Evolutionary conservation across 108 stramenopile genomes (phyloP).

Genomic region (Conticribra guillardii): DNA sequence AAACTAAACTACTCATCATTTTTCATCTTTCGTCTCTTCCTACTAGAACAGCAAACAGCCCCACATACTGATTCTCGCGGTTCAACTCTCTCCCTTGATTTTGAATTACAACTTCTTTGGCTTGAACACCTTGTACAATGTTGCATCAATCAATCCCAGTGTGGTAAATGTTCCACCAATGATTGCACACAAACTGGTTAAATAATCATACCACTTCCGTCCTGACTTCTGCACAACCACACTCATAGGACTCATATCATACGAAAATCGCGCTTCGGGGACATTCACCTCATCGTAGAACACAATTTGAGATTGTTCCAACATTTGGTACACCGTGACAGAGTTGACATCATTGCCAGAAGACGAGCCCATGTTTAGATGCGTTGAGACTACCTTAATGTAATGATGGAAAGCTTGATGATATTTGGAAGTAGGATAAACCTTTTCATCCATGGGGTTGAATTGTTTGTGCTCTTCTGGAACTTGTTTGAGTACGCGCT

Average conservation of each 20-base stretch:
- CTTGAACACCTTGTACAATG: constrained; percentile 95
- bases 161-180: constrained; percentile 98
- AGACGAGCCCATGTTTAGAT: constrained; percentile 72
- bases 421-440: constrained; percentile 68
- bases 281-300: constrained; percentile 85
- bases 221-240: constrained; percentile 87
- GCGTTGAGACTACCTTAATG: constrained; percentile 97
- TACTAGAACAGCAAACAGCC: neutral
- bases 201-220: constrained; percentile 95
- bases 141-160: constrained; percentile 92
- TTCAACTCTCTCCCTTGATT: no score
- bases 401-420: constrained; percentile 98
- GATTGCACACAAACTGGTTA: constrained; percentile 95
- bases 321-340: constrained; percentile 83
- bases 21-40: no score
- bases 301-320: constrained; percentile 90
- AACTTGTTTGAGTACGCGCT: constrained; percentile 82
- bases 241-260: constrained; percentile 94
- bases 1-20: no score
- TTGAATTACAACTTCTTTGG: constrained; percentile 83
- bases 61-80: no score
- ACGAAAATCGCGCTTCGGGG: constrained; percentile 90
- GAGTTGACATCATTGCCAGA: constrained; percentile 50
- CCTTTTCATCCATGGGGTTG: constrained; percentile 80
- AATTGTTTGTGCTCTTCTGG: constrained; percentile 85